Base-by-base conservation (phyloP, 805 yeast genomes). In the Wickerhamiella shivajii region DNA sequence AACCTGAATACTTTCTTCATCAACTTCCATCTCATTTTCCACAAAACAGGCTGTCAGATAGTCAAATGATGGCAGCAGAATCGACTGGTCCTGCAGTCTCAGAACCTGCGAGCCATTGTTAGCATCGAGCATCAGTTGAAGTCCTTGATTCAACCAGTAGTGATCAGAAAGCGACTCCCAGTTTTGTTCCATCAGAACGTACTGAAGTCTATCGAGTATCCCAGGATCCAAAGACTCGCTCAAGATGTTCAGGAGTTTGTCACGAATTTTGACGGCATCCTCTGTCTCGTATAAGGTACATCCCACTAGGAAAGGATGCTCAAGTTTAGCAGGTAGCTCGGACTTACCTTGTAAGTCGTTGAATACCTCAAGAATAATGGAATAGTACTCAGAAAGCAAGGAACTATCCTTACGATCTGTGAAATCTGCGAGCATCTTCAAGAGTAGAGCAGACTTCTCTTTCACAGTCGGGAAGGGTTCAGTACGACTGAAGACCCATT, bases 131-230 rank as follows among this genome's bases (percentile, higher is more conserved):
- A 90, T 56, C 18, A 92, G 56, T 50, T 85, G 95, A 13, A 81
- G 61, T 0, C 94, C 97, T 53, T 87, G 97, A 51, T 83, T 83
- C 40, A 87, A 57, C 98, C 98, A 90, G 26, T 84, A 79, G 46
- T 78, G 79, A 44, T 90, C 98, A 1, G 93, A 85, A 24, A 90
- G 60, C 43, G 70, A 77, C 51, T 90, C 99, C 99, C 99, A 90
- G 48, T 83, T 87, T 52, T 90, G 99, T 47, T 90, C 97, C 24
- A 87, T 63, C n/a, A 92, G 68, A 6, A 87, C 76, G 45, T 92
- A 92, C 42, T 76, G 73, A 22, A 90, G 60, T 38, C 98, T 65
- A 52, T 80, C 83, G 44, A 70, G 69, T 16, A 84, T 65, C 43
- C 79, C 84, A 32, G 63, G 67, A 40, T 85, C 95, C 40, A 90